Percentiles rank a stretch among this genome's conserved stretches.
These are phyloP conservation scores for Podospora australis DNA, from an alignment of 495 filamentous ascomycete genomes.

Conservation along the genomic window DNA sequence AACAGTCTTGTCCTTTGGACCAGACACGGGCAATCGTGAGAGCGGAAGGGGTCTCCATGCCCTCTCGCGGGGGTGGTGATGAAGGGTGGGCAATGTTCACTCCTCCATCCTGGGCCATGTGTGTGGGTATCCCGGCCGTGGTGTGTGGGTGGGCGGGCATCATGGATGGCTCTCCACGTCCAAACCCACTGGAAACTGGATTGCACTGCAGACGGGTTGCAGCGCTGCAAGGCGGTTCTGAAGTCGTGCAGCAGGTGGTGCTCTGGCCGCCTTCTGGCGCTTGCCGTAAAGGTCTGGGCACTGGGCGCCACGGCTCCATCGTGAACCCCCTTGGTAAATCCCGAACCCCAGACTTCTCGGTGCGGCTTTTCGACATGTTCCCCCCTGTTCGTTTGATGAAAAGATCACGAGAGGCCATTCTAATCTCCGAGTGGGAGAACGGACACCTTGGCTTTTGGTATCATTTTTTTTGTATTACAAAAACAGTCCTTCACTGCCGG, in stretches of 20 bases:
- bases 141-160: not conserved
- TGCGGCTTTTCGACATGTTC: no score
- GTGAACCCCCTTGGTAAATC: slow-evolving; percentile 5
- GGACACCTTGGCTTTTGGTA: not conserved
- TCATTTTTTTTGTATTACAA: no score
- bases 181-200: not conserved
- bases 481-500: no score
- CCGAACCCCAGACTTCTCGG: slow-evolving; percentile 5
- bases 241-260: not conserved
- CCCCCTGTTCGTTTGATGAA: not conserved
- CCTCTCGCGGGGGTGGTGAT: not conserved
- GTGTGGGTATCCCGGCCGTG: no score
- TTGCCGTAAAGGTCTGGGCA: not conserved
- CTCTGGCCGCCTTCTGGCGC: slow-evolving; percentile 13
- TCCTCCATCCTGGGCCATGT: not conserved
- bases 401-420: not conserved
- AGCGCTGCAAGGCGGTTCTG: not conserved
- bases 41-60: not conserved
- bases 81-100: not conserved
- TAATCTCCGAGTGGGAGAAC: slow-evolving; percentile 8
- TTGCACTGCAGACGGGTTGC: not conserved
- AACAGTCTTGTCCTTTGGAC: not conserved
- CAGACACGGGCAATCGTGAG: not conserved
- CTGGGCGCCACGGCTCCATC: not conserved
- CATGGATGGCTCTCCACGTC: not conserved